Evolutionary conservation across 139 green algal genomes (phyloP), one percentile per base, ranked within the genome.

Genomic region (Picochlorum sp.): DNA sequence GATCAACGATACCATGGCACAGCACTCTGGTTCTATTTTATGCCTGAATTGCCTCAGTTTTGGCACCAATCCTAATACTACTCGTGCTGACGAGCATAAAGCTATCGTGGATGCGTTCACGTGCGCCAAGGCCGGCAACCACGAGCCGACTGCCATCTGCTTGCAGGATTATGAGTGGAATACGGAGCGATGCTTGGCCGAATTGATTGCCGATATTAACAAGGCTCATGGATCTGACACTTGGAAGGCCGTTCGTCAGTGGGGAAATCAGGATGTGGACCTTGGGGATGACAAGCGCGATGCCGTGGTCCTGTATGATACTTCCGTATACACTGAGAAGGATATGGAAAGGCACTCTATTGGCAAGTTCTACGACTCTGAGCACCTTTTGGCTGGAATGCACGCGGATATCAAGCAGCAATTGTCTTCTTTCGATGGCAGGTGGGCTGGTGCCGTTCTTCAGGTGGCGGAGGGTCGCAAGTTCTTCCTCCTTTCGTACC

Each of bases 371-470:
- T 23, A 32, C 23, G 58, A 65, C 23, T 45, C 13, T 34, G 58
- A 65, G 20, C 20, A 65, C 23, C 58, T 65, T 34, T 65, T 65
- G 58, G 58, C 58, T 51, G 58, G 58, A 32, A 65, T 65, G 58
- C n/a, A 59, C 4, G 7, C 58, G 20, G 58, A 65, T n/a, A 65
- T 65, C 58, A 65, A 65, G 58, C 20, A 28, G 18, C 58, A 65
- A 24, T 23, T 65, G 21, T 21, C n/a, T 3, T 16, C 2, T 11
- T 65, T 58, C 23, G 23, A 50, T 51, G 58, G 58, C 5, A 21
- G 58, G n/a, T 65, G 58, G 58, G 58, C 58, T 32, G 58, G 58
- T 18, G 23, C 23, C 41, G 41, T 45, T 4, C 58, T 65, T 23
- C 20, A 51, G 23, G 58, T 65, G 21, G 18, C 58, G 6, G n/a